phyloP scores from a whole-genome alignment of 139 green algal species.

The Closterium sp. region DNA sequence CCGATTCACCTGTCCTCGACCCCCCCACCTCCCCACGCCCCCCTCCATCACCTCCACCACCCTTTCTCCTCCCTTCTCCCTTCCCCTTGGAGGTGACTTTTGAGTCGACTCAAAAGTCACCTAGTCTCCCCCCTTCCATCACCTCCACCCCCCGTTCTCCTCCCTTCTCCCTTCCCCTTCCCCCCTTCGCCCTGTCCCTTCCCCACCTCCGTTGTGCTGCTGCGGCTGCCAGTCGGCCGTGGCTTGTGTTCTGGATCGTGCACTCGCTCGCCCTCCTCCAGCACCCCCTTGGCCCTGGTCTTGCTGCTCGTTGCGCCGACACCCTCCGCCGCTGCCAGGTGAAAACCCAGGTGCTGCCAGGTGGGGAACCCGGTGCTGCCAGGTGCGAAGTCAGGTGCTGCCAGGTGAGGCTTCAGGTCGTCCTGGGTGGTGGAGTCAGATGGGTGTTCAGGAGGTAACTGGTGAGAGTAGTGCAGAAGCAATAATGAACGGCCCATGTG shows the following conservation, averaged over 20 bases:
- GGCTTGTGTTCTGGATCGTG: constrained; percentile 89
- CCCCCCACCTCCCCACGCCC: not conserved
- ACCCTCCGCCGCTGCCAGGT: constrained; percentile 67
- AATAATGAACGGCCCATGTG: not conserved
- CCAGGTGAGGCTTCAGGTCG: not conserved
- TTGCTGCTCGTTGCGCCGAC: constrained; percentile 59
- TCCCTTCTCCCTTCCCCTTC: not conserved
- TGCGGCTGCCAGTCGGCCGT: constrained; percentile 68
- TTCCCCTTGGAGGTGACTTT: not conserved
- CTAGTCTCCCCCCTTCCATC: not conserved
- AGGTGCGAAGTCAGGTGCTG: not conserved
- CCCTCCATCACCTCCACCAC: not conserved
- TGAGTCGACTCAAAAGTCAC: too few species aligned
- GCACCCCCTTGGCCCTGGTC: constrained; percentile 26
- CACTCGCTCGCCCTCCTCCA: constrained; percentile 84
- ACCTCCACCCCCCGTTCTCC: not conserved
- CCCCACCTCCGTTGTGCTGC: not conserved
- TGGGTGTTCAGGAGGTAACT: not conserved
- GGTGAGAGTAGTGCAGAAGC: too few species aligned
- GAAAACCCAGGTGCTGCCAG: not conserved
- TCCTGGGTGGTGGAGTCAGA: not conserved
- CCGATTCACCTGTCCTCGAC: not conserved
- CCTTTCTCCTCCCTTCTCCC: not conserved
- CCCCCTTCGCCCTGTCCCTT: not conserved
- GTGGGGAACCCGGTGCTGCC: not conserved